Evolutionary conservation across 257 asterid species (phyloP), one percentile per base, ranked within the genome.

Genomic region (Nicotiana obtusifolia): DNA sequence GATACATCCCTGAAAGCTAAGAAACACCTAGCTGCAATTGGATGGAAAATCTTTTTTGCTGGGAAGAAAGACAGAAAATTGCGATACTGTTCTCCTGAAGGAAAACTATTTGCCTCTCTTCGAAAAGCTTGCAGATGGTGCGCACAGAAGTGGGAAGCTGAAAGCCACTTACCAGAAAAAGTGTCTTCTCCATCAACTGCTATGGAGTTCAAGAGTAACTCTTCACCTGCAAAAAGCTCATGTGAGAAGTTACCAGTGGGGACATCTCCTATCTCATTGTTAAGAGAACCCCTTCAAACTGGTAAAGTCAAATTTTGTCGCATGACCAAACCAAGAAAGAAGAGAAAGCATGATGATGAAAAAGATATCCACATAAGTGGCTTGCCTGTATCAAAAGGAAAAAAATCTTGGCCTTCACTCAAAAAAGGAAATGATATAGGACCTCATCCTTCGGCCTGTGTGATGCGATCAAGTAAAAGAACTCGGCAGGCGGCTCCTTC

Each of bases 11-110:
- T 24, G 52, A 76, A 87, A 86, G 98, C 90, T 67, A 93, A 80
- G 87, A 87, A 85, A 83, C 93, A 95, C 87, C 90, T 95, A 68
- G 75, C 87, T 77, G 87, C 90, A 28, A 75, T 54, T n/a, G 98
- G 99, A 11, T 95, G 99, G 99, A 81, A 33, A 10, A 79, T 91
- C 22, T 33, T 49, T 76, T n/a, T 30, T 68, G 16, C 33, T 5
- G 62, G 1, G 28, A 89, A 81, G 81, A 73, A 59, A 35, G n/a
- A 17, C 15, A 31, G 7, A 77, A 83, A 66, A 83, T 0, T 88
- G 59, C 81, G 88, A 14, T 95, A 90, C 83, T 2, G 7, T 26
- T 82, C 98, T 19, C 99, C 98, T 0, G 14, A 54, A 52, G 92
- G 95, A 67, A 81, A 14, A 82, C 0, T 4, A 6, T 95, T 88